Percentiles rank a stretch among this genome's conserved stretches.
These are phyloP conservation scores for Mycosphaerelloides madeirae DNA, from an alignment of 2,329 filamentous ascomycete species.

Conservation along the genomic window DNA sequence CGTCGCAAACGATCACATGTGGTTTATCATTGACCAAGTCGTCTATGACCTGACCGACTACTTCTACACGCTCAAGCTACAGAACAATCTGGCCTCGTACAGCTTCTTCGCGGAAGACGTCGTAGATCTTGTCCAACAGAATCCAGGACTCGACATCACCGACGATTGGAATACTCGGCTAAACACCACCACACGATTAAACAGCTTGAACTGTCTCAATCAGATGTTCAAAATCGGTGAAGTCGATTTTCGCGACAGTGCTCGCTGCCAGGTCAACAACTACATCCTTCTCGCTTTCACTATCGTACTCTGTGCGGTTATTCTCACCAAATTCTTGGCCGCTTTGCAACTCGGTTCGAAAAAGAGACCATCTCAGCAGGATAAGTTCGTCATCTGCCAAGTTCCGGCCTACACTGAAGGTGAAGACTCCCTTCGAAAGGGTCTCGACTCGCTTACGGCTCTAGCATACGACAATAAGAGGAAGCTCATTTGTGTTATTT, in stretches of 20 bases:
- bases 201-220: constrained; percentile 75
- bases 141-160: constrained; percentile 76
- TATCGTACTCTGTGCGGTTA: constrained; percentile 74
- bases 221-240: constrained; percentile 79
- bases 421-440: constrained; percentile 89
- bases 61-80: constrained; percentile 66
- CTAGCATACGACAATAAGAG: constrained; percentile 97
- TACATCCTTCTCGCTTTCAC: constrained; percentile 85
- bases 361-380: constrained; percentile 79
- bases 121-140: constrained; percentile 63
- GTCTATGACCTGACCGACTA: constrained; percentile 93
- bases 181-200: constrained; percentile 51
- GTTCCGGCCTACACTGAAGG: constrained; percentile 97
- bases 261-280: constrained; percentile 81
- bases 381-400: constrained; percentile 98
- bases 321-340: constrained; percentile 82
- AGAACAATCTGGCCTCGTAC: constrained; percentile 54
- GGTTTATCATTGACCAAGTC: constrained; percentile 70
- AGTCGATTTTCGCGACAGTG: constrained; percentile 72
- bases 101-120: constrained; percentile 68
- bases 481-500: constrained; percentile 93
- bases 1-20: constrained; percentile 61
- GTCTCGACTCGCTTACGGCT: constrained; percentile 87
- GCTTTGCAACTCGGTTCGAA: constrained; percentile 93
- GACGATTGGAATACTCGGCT: constrained; percentile 55